These are phyloP conservation scores for Acaromyces ingoldii DNA, from an alignment of 1,284 basidiomycete species.

Conservation along the genomic window DNA sequence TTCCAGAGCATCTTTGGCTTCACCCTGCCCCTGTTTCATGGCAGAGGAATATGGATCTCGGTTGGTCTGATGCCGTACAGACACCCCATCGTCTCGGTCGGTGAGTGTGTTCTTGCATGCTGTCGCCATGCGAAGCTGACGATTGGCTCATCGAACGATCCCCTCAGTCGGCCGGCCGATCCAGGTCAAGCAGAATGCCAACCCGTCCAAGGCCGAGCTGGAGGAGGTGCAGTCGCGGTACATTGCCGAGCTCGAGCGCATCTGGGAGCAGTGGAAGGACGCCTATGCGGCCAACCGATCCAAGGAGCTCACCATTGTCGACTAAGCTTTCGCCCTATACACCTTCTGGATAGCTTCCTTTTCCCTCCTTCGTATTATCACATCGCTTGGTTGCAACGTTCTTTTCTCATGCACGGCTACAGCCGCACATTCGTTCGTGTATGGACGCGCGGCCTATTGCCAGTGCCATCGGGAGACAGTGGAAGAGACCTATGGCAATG, in stretches of 20 bases:
- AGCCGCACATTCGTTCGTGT: too few relatives aligned
- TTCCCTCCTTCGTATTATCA: too few relatives aligned
- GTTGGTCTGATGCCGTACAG: conserved; percentile 83
- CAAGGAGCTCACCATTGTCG: conserved; percentile 47
- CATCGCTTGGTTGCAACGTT: too few relatives aligned
- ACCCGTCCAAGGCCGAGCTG: conserved; percentile 75
- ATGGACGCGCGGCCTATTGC: too few relatives aligned
- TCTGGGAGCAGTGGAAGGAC: conserved; percentile 50
- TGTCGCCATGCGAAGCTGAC: background rate
- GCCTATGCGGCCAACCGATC: conserved; percentile 42
- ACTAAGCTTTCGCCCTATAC: conserved; percentile 5
- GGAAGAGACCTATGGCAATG: too few relatives aligned
- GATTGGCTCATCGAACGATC: too few relatives aligned
- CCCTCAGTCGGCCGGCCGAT: conserved; percentile 72
- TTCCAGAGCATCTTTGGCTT: conserved; percentile 71
- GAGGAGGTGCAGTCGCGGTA: conserved; percentile 76
- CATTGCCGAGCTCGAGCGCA: conserved; percentile 66
- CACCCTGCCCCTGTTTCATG: conserved; percentile 91
- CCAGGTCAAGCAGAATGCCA: conserved; percentile 68
- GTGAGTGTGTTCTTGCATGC: conserved; percentile 17
- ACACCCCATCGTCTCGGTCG: conserved; percentile 86
- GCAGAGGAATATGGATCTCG: conserved; percentile 66
- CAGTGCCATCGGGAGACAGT: too few relatives aligned
- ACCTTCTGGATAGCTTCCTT: too few relatives aligned
- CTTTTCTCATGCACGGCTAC: too few relatives aligned